Percentiles rank a stretch among this genome's conserved stretches.
Conservation (phyloP, 495 filamentous ascomycete species). For the Hapsidospora chrysogenum region DNA sequence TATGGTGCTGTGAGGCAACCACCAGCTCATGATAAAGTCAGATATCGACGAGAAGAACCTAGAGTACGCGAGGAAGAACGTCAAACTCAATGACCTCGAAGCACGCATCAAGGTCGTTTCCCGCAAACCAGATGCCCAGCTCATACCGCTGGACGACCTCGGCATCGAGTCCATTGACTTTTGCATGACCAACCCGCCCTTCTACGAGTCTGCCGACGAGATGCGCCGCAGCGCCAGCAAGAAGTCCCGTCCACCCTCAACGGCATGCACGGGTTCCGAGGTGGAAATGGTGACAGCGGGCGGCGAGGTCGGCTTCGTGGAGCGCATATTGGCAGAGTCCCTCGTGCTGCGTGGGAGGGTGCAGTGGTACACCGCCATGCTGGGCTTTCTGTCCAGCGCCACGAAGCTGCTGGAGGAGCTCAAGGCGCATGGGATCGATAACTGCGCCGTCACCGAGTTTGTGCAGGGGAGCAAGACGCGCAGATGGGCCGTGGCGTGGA, state of each 20-base stretch:
- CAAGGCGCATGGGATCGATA: conserved; percentile 39
- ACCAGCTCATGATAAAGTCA: conserved; percentile 9
- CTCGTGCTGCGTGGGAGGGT: conserved; percentile 38
- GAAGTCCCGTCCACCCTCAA: conserved; percentile 54
- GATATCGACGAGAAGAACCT: conserved; percentile 69
- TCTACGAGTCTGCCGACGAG: conserved; percentile 61
- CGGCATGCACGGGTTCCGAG: conserved; percentile 65
- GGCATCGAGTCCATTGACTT: conserved; percentile 55
- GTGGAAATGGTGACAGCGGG: conserved; percentile 79
- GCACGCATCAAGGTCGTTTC: conserved; percentile 46
- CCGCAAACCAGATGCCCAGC: conserved; percentile 27
- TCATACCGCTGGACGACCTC: conserved; percentile 46
- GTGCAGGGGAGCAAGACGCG: conserved; percentile 65
- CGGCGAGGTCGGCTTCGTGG: conserved; percentile 70
- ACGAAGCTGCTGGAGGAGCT: conserved; percentile 44
- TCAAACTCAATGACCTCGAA: conserved; percentile 43
- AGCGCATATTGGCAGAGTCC: conserved; percentile 60
- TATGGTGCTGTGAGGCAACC: too few relatives aligned
- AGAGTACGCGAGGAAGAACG: conserved; percentile 44
- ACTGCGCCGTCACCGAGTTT: conserved; percentile 74
- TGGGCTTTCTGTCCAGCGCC: conserved; percentile 68
- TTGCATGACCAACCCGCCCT: conserved; percentile 89
- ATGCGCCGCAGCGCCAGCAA: conserved; percentile 43
- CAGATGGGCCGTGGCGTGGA: conserved; percentile 84
- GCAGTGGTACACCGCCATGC: conserved; percentile 84